A percentile compares a stretch with the other conserved stretches of the same genome.
Conservation (phyloP, 75 land plant species). For the Picea sitchensis region DNA sequence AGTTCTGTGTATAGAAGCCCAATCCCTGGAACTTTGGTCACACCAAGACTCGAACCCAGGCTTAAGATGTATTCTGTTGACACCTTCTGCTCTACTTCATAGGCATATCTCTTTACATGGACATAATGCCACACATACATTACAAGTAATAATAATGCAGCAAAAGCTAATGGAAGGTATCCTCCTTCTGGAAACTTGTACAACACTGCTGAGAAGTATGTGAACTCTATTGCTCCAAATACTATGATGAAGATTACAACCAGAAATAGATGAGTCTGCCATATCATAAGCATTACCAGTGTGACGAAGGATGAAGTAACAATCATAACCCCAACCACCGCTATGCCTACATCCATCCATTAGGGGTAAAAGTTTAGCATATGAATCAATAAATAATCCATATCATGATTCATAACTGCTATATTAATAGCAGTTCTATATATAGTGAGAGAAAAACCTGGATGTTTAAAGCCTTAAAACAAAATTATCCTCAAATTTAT, state of each 20-base stretch:
- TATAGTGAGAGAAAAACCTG: neutral
- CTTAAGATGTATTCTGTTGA: slow-evolving; percentile 21
- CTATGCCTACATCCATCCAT: slow-evolving; percentile 37
- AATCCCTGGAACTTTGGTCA: slow-evolving; percentile 44
- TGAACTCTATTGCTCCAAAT: slow-evolving; percentile 37
- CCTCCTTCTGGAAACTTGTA: slow-evolving; percentile 69
- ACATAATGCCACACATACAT: slow-evolving; percentile 77
- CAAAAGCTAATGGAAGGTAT: slow-evolving; percentile 55
- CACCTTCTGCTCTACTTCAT: slow-evolving; percentile 50
- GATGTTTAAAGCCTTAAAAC: neutral
- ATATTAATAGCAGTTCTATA: too few species aligned
- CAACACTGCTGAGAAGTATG: slow-evolving; percentile 57
- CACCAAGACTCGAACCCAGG: slow-evolving; percentile 18
- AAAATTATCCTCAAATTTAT: neutral
- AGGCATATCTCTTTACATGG: slow-evolving; percentile 24
- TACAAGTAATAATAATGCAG: slow-evolving; percentile 31
- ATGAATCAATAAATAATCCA: neutral
- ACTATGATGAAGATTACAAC: slow-evolving; percentile 32
- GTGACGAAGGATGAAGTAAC: slow-evolving; percentile 53
- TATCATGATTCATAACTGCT: too few species aligned
- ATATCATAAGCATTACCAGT: slow-evolving; percentile 64
- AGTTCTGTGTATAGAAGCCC: slow-evolving; percentile 68
- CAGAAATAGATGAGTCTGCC: slow-evolving; percentile 44
- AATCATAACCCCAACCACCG: slow-evolving; percentile 71
- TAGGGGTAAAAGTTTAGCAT: neutral